phyloP scores from a whole-genome alignment of 192 early-diverging fungal species.

The Backusella sp. region DNA sequence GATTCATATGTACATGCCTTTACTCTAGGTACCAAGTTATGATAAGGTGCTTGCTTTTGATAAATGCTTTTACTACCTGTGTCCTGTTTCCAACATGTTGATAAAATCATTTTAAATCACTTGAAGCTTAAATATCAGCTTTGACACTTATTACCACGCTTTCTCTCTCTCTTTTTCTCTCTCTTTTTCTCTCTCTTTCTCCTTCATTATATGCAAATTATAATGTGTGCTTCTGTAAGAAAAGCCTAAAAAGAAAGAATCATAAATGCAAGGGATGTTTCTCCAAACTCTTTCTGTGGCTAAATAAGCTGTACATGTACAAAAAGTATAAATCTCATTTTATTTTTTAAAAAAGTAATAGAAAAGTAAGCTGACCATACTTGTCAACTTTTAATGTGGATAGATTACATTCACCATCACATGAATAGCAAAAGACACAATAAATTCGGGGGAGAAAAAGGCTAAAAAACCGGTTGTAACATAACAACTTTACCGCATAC shows the following conservation, averaged over 20 bases:
- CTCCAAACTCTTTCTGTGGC: not conserved
- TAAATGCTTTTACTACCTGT: not conserved
- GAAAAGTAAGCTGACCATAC: not conserved
- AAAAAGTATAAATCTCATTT: not conserved
- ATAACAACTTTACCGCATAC: not conserved
- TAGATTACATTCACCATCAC: not conserved
- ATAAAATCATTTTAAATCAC: not conserved
- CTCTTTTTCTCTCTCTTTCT: not conserved
- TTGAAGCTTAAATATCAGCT: not conserved
- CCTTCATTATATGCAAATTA: slow-evolving; percentile 3
- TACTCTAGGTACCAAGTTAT: not conserved
- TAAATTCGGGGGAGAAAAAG: not conserved
- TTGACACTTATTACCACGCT: not conserved
- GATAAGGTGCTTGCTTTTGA: not conserved
- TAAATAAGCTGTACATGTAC: slow-evolving; percentile 1
- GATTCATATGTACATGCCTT: not conserved
- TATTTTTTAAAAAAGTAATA: not conserved
- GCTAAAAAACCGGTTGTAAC: not conserved
- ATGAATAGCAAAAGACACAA: not conserved
- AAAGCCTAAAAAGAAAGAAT: not conserved
- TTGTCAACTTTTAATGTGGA: not conserved
- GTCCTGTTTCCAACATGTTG: not conserved
- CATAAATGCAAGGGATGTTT: not conserved
- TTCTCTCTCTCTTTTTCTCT: not conserved
- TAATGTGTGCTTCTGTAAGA: not conserved